Percentiles rank a stretch among this genome's conserved stretches.
These are phyloP conservation scores for Fusarium luffae DNA, from an alignment of 2,329 filamentous ascomycete genomes.

Conservation along the genomic window DNA sequence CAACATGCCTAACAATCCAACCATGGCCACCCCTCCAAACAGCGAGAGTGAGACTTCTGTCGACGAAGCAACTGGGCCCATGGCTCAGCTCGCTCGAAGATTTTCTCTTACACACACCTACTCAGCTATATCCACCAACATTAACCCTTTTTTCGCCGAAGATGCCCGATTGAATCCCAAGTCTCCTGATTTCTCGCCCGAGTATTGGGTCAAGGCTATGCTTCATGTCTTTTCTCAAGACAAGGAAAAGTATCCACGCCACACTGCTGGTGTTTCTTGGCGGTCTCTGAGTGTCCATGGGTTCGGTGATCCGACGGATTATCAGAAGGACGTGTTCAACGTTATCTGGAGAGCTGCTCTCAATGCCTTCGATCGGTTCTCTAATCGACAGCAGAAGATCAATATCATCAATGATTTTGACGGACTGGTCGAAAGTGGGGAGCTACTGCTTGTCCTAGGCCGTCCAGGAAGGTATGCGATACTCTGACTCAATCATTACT, in stretches of 20 bases:
- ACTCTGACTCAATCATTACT: no score
- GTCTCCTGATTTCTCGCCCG: constrained; percentile 24
- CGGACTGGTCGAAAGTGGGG: constrained; percentile 72
- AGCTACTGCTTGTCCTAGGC: constrained; percentile 78
- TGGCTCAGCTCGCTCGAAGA: constrained; percentile 23
- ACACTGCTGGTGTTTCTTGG: constrained; percentile 65
- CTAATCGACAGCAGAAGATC: constrained; percentile 63
- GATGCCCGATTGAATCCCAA: constrained; percentile 60
- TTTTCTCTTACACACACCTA: constrained; percentile 30
- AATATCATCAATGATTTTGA: constrained; percentile 74
- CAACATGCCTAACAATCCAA: neutral
- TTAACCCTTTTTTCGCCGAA: constrained; percentile 46
- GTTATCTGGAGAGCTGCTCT: constrained; percentile 59
- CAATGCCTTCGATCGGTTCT: constrained; percentile 62
- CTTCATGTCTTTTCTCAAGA: constrained; percentile 37
- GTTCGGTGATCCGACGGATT: constrained; percentile 73
- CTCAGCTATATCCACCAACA: constrained; percentile 23
- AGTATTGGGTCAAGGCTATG: constrained; percentile 28
- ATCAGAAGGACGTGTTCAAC: constrained; percentile 72
- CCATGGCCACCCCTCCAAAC: neutral
- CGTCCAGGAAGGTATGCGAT: constrained; percentile 52
- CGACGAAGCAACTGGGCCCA: constrained; percentile 9
- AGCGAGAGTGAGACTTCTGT: constrained; percentile 11
- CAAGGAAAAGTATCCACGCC: constrained; percentile 25
- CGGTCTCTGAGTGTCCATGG: constrained; percentile 73